Conservation (phyloP, 305 asterid species). For the Andrographis paniculata region DNA sequence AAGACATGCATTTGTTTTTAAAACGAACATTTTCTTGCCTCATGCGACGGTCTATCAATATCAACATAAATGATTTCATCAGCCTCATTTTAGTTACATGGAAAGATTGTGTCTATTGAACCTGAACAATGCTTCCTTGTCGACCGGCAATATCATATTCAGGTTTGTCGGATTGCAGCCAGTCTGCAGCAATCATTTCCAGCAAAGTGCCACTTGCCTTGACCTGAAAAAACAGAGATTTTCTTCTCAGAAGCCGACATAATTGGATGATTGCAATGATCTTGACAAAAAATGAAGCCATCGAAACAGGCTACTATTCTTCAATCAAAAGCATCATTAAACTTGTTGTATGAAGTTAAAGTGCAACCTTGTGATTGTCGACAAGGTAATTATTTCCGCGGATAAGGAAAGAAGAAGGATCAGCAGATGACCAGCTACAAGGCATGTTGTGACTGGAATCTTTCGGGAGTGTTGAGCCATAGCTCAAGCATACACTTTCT, state of each 20-base stretch:
- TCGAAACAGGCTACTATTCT: no score
- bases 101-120: slow-evolving; percentile 8
- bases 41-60: no score
- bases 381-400: slow-evolving; percentile 44
- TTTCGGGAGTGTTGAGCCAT: slow-evolving; percentile 68
- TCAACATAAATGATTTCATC: no score
- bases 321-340: background rate
- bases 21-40: no score
- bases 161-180: slow-evolving; percentile 57
- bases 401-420: slow-evolving; percentile 30
- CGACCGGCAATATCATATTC: slow-evolving; percentile 74
- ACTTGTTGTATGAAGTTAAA: slow-evolving; percentile 5
- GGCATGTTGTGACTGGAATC: slow-evolving; percentile 47
- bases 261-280: no score
- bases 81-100: no score
- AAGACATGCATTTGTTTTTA: no score
- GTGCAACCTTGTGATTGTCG: slow-evolving; percentile 44
- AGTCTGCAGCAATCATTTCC: slow-evolving; percentile 69
- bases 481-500: slow-evolving; percentile 33
- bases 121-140: slow-evolving; percentile 74
- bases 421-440: slow-evolving; percentile 44
- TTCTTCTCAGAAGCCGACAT: no score
- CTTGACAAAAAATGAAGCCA: no score
- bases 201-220: slow-evolving; percentile 65
- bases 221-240: slow-evolving; percentile 29